Evolutionary conservation across 257 asterid genomes (phyloP), one percentile per base, ranked within the genome.

Genomic region (Lithospermum erythrorhizon): DNA sequence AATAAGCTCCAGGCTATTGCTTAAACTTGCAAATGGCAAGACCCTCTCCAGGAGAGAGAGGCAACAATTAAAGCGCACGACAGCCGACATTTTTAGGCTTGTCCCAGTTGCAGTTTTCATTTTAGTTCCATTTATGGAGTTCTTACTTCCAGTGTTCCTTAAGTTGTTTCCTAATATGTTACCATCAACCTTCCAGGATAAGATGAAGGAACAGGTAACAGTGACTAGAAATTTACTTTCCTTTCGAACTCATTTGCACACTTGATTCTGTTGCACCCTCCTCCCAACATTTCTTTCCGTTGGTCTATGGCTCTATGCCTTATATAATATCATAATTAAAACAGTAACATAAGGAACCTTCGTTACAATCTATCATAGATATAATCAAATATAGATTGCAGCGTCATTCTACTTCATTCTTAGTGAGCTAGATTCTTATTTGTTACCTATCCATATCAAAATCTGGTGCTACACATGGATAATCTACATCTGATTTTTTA

Each of bases 31-130:
- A 56, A 75, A 78, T 61, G 97, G 97, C 73, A 89, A 61, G 79
- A 79, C 86, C 74, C 94, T 89, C 55, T 84, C 97, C 65, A 84
- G 97, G 65, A 81, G 97, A 75, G 94, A 89, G 86, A 82, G 93
- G 73, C 91, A 86, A 73, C 97, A 89, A 72, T 87, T 89, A n/a
- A 89, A 95, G 21, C 83, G 95, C 67, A 89, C 97, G 30, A 82
- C 97, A 58, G 97, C 95, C 51, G 97, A 89, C 84, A 91, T 89
- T 55, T 89, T 89, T 77, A 83, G 97, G 80, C 97, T 89, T 35
- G 97, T 89, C 61, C 97, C 97, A 1, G 63, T 89, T 81, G 97
- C 97, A 48, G 94, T 89, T 73, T 89, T 89, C 69, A 75, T 89
- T 72, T 61, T 89, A 19, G 93, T 89, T 61, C 97, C 97, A 17